A percentile compares a stretch with the other conserved stretches of the same genome.
phyloP scores from a whole-genome alignment of 2,329 filamentous ascomycete genomes.

The Tolypocladium sp. region DNA sequence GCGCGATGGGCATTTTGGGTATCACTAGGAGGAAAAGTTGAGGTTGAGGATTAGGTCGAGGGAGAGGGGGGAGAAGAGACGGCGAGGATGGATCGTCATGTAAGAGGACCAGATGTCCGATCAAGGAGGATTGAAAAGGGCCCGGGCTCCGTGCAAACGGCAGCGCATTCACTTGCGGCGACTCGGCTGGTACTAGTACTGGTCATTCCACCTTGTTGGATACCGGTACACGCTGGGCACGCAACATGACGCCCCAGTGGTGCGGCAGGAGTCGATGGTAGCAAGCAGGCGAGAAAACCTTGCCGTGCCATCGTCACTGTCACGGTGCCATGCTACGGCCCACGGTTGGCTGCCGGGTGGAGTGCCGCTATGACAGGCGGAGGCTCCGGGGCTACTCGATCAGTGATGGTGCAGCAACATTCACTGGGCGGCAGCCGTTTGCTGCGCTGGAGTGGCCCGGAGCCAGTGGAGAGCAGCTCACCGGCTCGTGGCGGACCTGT shows the following conservation, averaged over 20 bases:
- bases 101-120: not conserved
- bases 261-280: not conserved
- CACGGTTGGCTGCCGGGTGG: slow-evolving; percentile 5
- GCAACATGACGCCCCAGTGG: not conserved
- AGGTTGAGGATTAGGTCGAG: not conserved
- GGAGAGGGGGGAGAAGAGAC: not conserved
- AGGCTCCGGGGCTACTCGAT: not conserved
- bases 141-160: not conserved
- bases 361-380: not conserved
- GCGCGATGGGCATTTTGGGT: slow-evolving; percentile 36
- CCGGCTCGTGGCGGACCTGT: not conserved
- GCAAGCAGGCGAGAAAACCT: not conserved
- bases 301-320: slow-evolving; percentile 1
- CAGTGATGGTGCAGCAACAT: not conserved
- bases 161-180: not conserved
- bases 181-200: not conserved
- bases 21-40: not conserved
- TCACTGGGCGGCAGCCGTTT: not conserved
- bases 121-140: not conserved
- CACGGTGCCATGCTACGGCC: slow-evolving; percentile 4
- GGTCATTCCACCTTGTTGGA: not conserved
- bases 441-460: not conserved
- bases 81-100: not conserved
- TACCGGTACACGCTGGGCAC: not conserved
- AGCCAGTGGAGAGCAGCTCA: not conserved